Evolutionary conservation across 257 asterid genomes (phyloP).

Genomic region (Ilex asprella): DNA sequence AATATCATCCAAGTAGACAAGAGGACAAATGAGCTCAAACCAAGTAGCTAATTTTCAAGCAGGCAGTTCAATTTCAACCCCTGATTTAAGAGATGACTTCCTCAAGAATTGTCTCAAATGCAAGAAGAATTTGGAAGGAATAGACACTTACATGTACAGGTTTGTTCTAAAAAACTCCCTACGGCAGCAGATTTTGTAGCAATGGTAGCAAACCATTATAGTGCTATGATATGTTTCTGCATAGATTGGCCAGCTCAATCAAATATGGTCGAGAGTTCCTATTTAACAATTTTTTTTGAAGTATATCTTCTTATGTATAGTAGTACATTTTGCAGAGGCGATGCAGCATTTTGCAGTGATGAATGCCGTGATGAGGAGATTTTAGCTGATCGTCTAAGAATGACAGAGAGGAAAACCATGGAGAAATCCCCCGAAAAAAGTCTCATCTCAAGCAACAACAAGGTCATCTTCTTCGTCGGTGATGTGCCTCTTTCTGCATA

Average conservation of each 20-base stretch:
- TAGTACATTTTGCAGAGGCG: slow-evolving; percentile 17
- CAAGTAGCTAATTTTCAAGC: too few species aligned
- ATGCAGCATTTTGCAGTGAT: slow-evolving; percentile 17
- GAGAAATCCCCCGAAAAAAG: too few species aligned
- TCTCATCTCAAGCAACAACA: too few species aligned
- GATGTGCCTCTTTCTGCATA: too few species aligned
- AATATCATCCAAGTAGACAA: slow-evolving; percentile 14
- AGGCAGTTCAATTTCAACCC: background rate
- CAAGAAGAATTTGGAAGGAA: background rate
- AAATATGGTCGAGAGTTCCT: too few species aligned
- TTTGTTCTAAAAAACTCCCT: background rate
- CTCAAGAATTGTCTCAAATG: slow-evolving; percentile 20
- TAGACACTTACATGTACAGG: slow-evolving; percentile 24
- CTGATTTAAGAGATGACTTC: background rate
- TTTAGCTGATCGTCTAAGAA: background rate
- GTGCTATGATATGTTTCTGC: too few species aligned
- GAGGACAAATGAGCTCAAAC: too few species aligned
- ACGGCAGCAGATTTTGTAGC: background rate
- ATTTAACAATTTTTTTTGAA: too few species aligned
- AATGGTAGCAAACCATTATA: too few species aligned
- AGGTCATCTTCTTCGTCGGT: too few species aligned
- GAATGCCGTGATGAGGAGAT: slow-evolving; percentile 22
- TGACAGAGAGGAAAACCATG: background rate
- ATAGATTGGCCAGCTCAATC: too few species aligned
- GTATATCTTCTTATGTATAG: too few species aligned